A percentile compares a stretch with the other conserved stretches of the same genome.
phyloP scores from a whole-genome alignment of 306 rosid species.

The Chamaecrista fasciculata region DNA sequence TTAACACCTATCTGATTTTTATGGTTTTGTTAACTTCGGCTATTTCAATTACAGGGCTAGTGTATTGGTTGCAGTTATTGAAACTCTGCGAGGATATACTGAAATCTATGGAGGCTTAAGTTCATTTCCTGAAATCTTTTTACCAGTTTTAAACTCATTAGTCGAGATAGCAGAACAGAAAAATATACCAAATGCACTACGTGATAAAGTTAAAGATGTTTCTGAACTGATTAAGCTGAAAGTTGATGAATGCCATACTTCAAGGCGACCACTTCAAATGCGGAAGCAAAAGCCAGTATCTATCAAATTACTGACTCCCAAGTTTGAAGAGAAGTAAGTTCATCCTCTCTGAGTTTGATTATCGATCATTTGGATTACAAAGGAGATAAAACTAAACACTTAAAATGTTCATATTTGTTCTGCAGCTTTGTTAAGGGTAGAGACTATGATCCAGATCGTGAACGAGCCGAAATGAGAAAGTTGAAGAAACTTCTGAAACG shows the following conservation, averaged over 20 bases:
- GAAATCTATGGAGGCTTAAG: conserved; percentile 52
- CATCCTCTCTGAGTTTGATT: background rate
- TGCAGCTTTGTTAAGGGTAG: conserved; percentile 86
- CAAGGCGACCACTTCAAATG: conserved; percentile 79
- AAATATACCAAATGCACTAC: conserved; percentile 47
- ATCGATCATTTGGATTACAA: background rate
- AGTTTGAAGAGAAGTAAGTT: conserved; percentile 80
- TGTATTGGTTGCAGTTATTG: conserved; percentile 50
- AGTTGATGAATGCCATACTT: conserved; percentile 45
- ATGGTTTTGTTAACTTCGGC: conserved; percentile 16
- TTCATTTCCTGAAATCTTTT: conserved; percentile 81
- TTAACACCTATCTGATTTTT: background rate
- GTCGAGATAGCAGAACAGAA: conserved; percentile 52
- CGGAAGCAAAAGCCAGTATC: conserved; percentile 87
- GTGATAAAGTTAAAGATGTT: conserved; percentile 49
- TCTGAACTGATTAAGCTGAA: conserved; percentile 55
- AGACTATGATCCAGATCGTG: conserved; percentile 85
- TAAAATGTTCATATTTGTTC: conserved; percentile 25
- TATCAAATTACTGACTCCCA: conserved; percentile 73
- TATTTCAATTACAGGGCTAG: conserved; percentile 63
- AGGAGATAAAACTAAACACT: conserved; percentile 18
- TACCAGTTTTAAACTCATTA: conserved; percentile 54
- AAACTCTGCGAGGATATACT: conserved; percentile 63
- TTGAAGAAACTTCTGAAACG: conserved; percentile 58
- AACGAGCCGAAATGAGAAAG: conserved; percentile 62